phyloP scores from a whole-genome alignment of 768 basidiomycete genomes.

The Termitomyces sp. region DNA sequence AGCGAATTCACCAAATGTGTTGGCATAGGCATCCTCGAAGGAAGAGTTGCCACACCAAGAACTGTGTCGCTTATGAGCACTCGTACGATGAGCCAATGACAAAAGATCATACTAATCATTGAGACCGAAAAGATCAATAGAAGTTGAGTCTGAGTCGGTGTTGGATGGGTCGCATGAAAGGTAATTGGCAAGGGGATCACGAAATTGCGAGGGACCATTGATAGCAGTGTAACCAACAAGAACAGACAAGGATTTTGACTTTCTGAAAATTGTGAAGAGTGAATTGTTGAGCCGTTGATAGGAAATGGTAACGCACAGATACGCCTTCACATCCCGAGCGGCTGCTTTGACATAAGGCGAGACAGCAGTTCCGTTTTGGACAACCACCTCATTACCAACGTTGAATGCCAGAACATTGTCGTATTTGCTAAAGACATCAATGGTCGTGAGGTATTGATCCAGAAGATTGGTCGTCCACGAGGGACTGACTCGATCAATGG shows the following conservation, averaged over 20 bases:
- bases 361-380: slow-evolving; percentile 48
- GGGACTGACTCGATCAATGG: slow-evolving; percentile 67
- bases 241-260: slow-evolving; percentile 54
- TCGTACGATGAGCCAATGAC: not conserved
- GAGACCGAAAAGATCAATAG: slow-evolving; percentile 83
- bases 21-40: slow-evolving; percentile 51
- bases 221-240: slow-evolving; percentile 87
- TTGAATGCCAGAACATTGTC: slow-evolving; percentile 89
- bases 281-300: not conserved
- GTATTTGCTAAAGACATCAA: slow-evolving; percentile 77
- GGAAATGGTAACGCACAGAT: slow-evolving; percentile 49
- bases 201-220: slow-evolving; percentile 60
- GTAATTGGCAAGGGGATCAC: slow-evolving; percentile 67
- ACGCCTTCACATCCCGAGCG: slow-evolving; percentile 81
- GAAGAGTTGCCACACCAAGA: slow-evolving; percentile 76
- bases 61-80: slow-evolving; percentile 32
- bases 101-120: slow-evolving; percentile 69
- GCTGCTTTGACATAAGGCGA: slow-evolving; percentile 87
- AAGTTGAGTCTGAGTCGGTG: slow-evolving; percentile 45
- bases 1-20: slow-evolving; percentile 47
- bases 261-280: slow-evolving; percentile 28
- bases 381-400: slow-evolving; percentile 80
- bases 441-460: slow-evolving; percentile 71
- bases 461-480: slow-evolving; percentile 80
- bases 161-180: slow-evolving; percentile 67